Base-by-base conservation (phyloP, 257 asterid species). In the Fraxinus anomala region DNA sequence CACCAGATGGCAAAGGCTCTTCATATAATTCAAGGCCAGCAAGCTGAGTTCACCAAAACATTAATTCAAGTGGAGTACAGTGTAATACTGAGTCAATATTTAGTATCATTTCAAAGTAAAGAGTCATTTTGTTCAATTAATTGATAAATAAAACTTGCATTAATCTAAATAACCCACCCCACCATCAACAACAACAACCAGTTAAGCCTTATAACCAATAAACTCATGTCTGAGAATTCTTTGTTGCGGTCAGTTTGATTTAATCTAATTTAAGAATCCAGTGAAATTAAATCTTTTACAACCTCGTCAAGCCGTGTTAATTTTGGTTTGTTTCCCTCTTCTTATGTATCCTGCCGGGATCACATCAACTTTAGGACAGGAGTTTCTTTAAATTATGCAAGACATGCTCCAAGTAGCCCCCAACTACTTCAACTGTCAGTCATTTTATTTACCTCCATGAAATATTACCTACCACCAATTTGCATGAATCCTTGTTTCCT, bases 21-120 rank as follows among this genome's bases (percentile, higher is more conserved):
- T 89, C 90, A n/a, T 96, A 96, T 68, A 96, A 74, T 80, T 92
- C 96, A 81, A 90, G 94, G 68, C 98, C 99, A 37, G 98, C 99
- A 77, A 96, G 98, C 99, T 96, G 78, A 68, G 76, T 42, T 74
- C 26, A 77, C 23, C 40, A 78, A 72, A 70, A 78, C 44, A 72
- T 6, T 47, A 74, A 81, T 78, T 85, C 77, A 90, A 83, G 71
- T 37, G 40, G 26, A 68, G 42, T 36, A 65, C 71, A 74, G 44
- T 31, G 19, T 6, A 17, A 75, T 68, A 73, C 5, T 70, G 76
- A 54, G 66, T 54, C 44, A 59, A 17, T 24, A 56, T 56, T 56
- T n/a, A 56, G 66, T 56, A 56, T 56, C 66, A 56, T 56, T 56
- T 56, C 66, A 59, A 59, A n/a, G 30, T 59, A 21, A 54, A 21